Conservation (phyloP, 2,329 filamentous ascomycete genomes). For the Metarhizium anisopliae region DNA sequence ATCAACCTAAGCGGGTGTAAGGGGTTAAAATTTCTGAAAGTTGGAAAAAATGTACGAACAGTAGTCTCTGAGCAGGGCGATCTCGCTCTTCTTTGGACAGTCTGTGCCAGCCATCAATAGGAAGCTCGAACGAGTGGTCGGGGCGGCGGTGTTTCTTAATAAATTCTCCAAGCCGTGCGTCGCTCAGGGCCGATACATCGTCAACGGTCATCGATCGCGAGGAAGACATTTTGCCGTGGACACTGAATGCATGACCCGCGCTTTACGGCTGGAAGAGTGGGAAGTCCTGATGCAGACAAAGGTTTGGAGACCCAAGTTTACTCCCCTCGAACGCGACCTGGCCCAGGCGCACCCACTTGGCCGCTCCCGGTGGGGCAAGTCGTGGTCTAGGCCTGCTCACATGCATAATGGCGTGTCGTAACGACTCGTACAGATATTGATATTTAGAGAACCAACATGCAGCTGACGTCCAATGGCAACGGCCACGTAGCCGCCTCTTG, state of each 20-base stretch:
- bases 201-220: not conserved
- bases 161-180: constrained; percentile 11
- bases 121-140: constrained; percentile 9
- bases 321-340: not conserved
- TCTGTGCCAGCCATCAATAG: constrained; percentile 9
- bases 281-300: not conserved
- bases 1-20: too few species aligned
- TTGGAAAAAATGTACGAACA: constrained; percentile 5
- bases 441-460: not conserved
- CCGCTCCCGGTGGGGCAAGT: too few species aligned
- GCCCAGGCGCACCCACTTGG: too few species aligned
- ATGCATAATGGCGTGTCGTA: too few species aligned
- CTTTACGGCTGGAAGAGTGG: not conserved
- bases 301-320: not conserved
- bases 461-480: not conserved
- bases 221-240: not conserved
- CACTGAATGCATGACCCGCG: not conserved
- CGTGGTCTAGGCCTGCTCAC: too few species aligned
- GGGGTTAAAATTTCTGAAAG: not conserved
- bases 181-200: constrained; percentile 8
- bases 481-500: not conserved
- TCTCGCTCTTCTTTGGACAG: constrained; percentile 9
- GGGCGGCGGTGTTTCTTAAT: constrained; percentile 10
- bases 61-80: constrained; percentile 10
- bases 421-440: too few species aligned